Percentiles rank a stretch among this genome's conserved stretches.
Evolutionary conservation across 2,329 filamentous ascomycete genomes (phyloP).

Genomic region (Verticillium nubilum): DNA sequence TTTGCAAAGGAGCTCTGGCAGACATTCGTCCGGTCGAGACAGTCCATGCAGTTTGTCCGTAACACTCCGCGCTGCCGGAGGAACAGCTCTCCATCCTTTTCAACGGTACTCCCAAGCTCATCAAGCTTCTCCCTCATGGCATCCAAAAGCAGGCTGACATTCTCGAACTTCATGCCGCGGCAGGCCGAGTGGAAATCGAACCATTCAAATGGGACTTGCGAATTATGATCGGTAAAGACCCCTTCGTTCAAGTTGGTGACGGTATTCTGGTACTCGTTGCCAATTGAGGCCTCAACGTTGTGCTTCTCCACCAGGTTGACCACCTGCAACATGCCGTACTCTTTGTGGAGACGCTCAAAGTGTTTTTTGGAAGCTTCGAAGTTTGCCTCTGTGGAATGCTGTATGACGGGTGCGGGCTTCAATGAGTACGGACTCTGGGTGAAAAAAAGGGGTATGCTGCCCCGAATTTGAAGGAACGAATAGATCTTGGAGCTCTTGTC

Average conservation of each 20-base stretch:
- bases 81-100: slow-evolving; percentile 35
- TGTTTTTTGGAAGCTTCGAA: slow-evolving; percentile 73
- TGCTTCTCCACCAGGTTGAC: slow-evolving; percentile 87
- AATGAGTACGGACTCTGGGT: slow-evolving; percentile 91
- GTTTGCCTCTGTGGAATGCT: slow-evolving; percentile 77
- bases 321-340: slow-evolving; percentile 73
- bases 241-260: slow-evolving; percentile 62
- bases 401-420: slow-evolving; percentile 77
- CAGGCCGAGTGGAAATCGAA: slow-evolving; percentile 95
- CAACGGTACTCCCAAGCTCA: slow-evolving; percentile 65
- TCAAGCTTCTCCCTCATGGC: slow-evolving; percentile 63
- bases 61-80: slow-evolving; percentile 66
- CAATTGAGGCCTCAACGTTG: slow-evolving; percentile 74
- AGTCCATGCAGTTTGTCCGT: slow-evolving; percentile 99
- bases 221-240: slow-evolving; percentile 33
- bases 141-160: slow-evolving; percentile 75
- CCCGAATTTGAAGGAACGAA: slow-evolving; percentile 82
- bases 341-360: slow-evolving; percentile 61
- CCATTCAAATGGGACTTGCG: slow-evolving; percentile 74
- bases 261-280: slow-evolving; percentile 68
- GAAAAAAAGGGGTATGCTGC: slow-evolving; percentile 92
- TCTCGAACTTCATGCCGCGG: slow-evolving; percentile 96
- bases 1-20: slow-evolving; percentile 88
- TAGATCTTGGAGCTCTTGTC: slow-evolving; percentile 57
- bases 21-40: slow-evolving; percentile 91